Conservation (phyloP, 345 rosid species). For the Salix udensis region DNA sequence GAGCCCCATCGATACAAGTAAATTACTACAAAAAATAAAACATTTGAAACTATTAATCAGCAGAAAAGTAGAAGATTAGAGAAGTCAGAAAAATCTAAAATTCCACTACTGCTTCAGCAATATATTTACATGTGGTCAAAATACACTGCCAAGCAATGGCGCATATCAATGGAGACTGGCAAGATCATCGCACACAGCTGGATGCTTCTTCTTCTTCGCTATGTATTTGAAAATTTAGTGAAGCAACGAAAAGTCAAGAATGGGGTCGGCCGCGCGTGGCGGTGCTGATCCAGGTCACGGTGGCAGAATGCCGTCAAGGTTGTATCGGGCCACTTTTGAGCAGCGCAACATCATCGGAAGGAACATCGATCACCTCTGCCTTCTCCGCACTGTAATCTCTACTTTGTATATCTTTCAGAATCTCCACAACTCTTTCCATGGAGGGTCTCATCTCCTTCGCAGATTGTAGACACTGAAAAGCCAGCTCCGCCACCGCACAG, state of each 20-base stretch:
- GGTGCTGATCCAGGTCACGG: conserved; percentile 46
- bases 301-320: conserved; percentile 53
- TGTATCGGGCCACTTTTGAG: conserved; percentile 33
- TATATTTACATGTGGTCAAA: conserved; percentile 2
- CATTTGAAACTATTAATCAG: too few relatives aligned
- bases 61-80: too few relatives aligned
- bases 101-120: neutral
- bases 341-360: conserved; percentile 39
- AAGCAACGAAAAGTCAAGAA: neutral
- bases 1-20: too few relatives aligned
- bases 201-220: neutral
- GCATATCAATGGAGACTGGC: neutral
- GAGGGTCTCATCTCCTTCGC: conserved; percentile 69
- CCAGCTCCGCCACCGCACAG: conserved; percentile 70
- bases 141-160: neutral
- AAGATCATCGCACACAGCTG: neutral
- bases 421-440: conserved; percentile 52
- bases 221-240: neutral
- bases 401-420: conserved; percentile 40
- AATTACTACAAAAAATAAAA: too few relatives aligned
- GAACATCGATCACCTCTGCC: conserved; percentile 21
- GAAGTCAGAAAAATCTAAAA: too few relatives aligned
- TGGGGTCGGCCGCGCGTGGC: conserved; percentile 19
- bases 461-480: conserved; percentile 70
- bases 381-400: conserved; percentile 16